Base-by-base conservation (phyloP, 495 filamentous ascomycete genomes). In the Penicillium cataractarum region DNA sequence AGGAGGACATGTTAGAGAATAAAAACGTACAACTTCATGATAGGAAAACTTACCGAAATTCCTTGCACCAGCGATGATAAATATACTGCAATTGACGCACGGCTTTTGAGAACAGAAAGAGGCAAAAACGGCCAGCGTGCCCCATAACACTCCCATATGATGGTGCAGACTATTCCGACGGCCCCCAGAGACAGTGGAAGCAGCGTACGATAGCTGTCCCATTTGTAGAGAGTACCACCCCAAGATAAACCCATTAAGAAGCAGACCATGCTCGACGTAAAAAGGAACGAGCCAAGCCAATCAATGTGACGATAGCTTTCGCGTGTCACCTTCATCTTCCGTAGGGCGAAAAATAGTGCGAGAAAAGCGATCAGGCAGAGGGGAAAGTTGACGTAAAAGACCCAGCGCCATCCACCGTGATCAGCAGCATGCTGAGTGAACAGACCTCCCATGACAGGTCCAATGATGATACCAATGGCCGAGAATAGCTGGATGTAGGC, bases 241-340 rank as follows among this genome's bases (percentile, higher is more conserved):
- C 51, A 54, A 3, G 51, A 54, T 0, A 54, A n/a, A 10, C 51
- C 51, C 51, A 54, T 54, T 17, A 54, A 24, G 33, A 82, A 75
- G 35, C 64, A 15, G 73, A 79, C 19, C 51, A 81, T 71, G 15
- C 55, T 52, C 1, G 61, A 68, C 22, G 75, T 66, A 61, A 81
- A 76, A 3, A 81, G 57, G 15, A 72, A 60, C 26, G 67, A 63
- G 1, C 51, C 51, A 13, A 33, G n/a, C 51, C 51, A 54, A 22
- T 54, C 51, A 7, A 54, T 54, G 1, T 32, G 7, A 2, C 51
- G 51, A 35, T 54, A 37, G 21, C 51, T 54, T 4, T 33, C 51
- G 4, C 51, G 51, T 6, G 51, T 54, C 4, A 54, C 51, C 17
- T 54, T 54, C 51, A 54, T 54, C 31, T 54, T 54, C 17, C 31